Percentiles rank a stretch among this genome's conserved stretches.
Conservation (phyloP, 2,329 filamentous ascomycete species). For the Sclerotinia nivalis region DNA sequence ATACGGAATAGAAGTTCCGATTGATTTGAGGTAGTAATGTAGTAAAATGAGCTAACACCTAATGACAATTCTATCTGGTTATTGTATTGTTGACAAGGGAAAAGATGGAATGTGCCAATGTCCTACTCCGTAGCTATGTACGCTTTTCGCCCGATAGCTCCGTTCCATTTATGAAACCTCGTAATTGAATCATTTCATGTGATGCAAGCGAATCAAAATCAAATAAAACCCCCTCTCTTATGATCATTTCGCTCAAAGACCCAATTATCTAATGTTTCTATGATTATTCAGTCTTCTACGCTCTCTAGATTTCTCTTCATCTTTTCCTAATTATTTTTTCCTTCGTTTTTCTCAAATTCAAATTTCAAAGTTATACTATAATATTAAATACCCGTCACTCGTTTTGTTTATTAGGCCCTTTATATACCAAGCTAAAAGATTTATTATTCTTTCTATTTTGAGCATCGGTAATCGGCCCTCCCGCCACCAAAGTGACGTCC, state of each 20-base stretch:
- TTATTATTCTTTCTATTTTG: constrained; percentile 1
- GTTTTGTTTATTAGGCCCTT: neutral
- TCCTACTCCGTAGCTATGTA: neutral
- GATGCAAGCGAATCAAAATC: constrained; percentile 14
- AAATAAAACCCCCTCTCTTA: neutral
- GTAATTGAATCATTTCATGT: constrained; percentile 22
- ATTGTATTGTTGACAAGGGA: no score
- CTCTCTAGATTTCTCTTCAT: neutral
- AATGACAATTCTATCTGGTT: no score
- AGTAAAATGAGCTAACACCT: no score
- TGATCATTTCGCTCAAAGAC: neutral
- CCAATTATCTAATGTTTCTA: neutral
- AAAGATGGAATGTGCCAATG: neutral
- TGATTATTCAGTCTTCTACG: neutral
- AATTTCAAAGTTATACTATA: neutral
- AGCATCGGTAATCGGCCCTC: constrained; percentile 13
- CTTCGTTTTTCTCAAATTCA: neutral
- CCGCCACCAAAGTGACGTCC: constrained; percentile 18
- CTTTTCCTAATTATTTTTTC: neutral
- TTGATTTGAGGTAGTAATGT: no score
- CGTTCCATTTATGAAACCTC: constrained; percentile 10
- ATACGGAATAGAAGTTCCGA: no score
- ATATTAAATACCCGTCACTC: neutral
- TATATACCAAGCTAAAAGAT: no score
- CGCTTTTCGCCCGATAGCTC: neutral